Evolutionary conservation across 768 basidiomycete species (phyloP).

Genomic region (Grammothele lineata): DNA sequence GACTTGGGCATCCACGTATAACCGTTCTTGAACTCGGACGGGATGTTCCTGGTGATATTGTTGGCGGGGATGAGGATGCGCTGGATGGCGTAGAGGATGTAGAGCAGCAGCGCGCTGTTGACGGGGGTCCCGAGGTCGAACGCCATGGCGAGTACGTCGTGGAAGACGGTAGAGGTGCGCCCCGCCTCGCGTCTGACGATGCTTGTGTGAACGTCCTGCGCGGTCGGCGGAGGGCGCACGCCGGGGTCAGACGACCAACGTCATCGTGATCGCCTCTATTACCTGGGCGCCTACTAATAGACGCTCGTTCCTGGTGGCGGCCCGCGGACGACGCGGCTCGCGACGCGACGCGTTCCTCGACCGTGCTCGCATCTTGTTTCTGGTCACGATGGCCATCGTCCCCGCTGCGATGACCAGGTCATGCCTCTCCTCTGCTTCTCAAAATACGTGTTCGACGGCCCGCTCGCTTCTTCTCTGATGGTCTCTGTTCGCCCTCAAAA

Average conservation of each 20-base stretch:
- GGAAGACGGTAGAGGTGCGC: not conserved
- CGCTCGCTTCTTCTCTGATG: too few species aligned
- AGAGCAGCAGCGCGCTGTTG: constrained; percentile 74
- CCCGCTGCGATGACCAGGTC: constrained; percentile 10
- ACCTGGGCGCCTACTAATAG: too few species aligned
- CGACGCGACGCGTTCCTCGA: too few species aligned
- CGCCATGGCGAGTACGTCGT: constrained; percentile 22
- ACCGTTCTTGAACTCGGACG: constrained; percentile 69
- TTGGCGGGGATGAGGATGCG: constrained; percentile 70
- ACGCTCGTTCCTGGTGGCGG: too few species aligned
- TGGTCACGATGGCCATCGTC: constrained; percentile 10
- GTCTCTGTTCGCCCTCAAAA: too few species aligned
- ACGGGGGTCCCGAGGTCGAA: constrained; percentile 63
- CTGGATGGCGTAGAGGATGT: constrained; percentile 75
- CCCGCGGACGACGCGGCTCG: too few species aligned
- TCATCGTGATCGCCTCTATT: not conserved
- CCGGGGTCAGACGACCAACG: too few species aligned
- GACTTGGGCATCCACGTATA: constrained; percentile 92
- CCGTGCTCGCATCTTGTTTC: not conserved
- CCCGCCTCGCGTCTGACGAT: too few species aligned
- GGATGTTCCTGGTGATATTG: constrained; percentile 44
- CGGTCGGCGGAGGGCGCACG: too few species aligned
- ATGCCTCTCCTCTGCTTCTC: not conserved
- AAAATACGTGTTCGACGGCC: too few species aligned
- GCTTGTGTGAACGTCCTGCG: too few species aligned